Conservation (phyloP, 495 filamentous ascomycete genomes). For the Terfezia claveryi region DNA sequence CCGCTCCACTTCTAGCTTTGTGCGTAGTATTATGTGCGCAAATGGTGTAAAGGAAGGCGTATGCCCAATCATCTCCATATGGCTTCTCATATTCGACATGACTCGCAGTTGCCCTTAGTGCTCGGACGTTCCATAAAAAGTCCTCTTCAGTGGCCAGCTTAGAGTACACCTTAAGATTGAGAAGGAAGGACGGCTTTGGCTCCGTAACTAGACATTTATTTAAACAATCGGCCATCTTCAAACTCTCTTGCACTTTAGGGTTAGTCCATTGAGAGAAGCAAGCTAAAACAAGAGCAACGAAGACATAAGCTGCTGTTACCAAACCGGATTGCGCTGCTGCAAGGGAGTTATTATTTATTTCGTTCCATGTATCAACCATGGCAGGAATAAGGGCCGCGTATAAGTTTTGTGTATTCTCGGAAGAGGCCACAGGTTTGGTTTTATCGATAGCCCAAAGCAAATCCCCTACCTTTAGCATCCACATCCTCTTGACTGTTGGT, state of each 20-base stretch:
- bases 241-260: constrained; percentile 20
- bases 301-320: constrained; percentile 48
- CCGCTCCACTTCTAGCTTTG: constrained; percentile 35
- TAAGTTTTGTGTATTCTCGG: constrained; percentile 28
- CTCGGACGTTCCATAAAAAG: constrained; percentile 48
- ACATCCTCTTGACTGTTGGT: constrained; percentile 50
- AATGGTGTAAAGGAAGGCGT: constrained; percentile 61
- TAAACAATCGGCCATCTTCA: constrained; percentile 37
- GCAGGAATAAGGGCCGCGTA: constrained; percentile 38
- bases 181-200: constrained; percentile 62
- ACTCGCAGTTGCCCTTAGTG: constrained; percentile 38
- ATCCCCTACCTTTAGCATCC: constrained; percentile 55
- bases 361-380: constrained; percentile 50
- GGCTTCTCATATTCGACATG: constrained; percentile 17
- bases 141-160: constrained; percentile 55
- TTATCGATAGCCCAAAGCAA: constrained; percentile 36
- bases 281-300: constrained; percentile 34
- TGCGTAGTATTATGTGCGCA: constrained; percentile 35
- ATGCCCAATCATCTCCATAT: constrained; percentile 43
- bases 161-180: constrained; percentile 63
- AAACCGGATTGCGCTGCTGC: constrained; percentile 56
- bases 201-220: constrained; percentile 39
- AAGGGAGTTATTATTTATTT: constrained; percentile 52
- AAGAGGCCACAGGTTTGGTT: constrained; percentile 21
- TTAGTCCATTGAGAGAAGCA: constrained; percentile 21